Percentiles rank a stretch among this genome's conserved stretches.
phyloP scores from a whole-genome alignment of 768 basidiomycete genomes.

The Tulasnella sp. region DNA sequence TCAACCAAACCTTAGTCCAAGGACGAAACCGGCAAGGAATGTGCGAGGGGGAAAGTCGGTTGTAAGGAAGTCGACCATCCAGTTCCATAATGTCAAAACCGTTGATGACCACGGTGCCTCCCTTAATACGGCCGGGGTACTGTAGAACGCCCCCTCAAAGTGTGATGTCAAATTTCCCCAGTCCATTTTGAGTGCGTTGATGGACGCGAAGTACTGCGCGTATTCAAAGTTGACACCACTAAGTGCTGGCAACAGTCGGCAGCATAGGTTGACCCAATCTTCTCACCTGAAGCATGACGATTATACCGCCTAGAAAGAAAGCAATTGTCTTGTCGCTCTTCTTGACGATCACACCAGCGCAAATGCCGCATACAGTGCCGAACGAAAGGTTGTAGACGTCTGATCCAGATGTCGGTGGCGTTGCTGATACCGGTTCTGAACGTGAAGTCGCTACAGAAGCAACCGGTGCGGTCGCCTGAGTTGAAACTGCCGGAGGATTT shows the following conservation, averaged over 20 bases:
- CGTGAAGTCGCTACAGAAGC: not conserved
- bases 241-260: not conserved
- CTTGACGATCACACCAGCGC: conserved; percentile 87
- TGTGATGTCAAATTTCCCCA: conserved; percentile 55
- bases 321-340: conserved; percentile 82
- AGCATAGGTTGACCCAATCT: too few species aligned
- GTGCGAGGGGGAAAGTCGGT: conserved; percentile 87
- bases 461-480: not conserved
- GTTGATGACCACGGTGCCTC: conserved; percentile 53
- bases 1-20: conserved; percentile 77
- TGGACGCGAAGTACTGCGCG: conserved; percentile 74
- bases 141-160: conserved; percentile 69
- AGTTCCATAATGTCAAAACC: conserved; percentile 50
- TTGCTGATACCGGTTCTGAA: conserved; percentile 19
- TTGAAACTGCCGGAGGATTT: not conserved
- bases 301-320: conserved; percentile 80
- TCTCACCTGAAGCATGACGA: conserved; percentile 80
- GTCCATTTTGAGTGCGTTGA: conserved; percentile 64
- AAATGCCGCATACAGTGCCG: conserved; percentile 80
- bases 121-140: conserved; percentile 28
- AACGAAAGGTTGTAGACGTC: conserved; percentile 74
- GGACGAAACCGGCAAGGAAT: conserved; percentile 70
- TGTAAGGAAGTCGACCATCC: conserved; percentile 68
- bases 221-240: not conserved
- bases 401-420: conserved; percentile 63